Base-by-base conservation (phyloP, 75 land plant genomes). In the Adiantum capillusveneris region DNA sequence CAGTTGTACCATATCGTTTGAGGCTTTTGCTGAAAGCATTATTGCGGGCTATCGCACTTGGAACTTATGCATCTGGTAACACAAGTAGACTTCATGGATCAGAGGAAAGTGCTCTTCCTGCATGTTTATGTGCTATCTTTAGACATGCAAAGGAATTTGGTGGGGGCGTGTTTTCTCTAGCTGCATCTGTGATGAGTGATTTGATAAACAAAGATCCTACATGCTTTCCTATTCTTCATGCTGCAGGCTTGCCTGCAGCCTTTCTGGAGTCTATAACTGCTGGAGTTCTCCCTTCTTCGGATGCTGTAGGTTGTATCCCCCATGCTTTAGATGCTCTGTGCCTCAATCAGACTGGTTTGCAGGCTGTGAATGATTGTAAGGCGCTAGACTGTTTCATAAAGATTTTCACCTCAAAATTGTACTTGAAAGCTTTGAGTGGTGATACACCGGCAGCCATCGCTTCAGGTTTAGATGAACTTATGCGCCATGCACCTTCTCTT, bases 131-230 rank as follows among this genome's bases (percentile, higher is more conserved):
- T 36, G 61, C 63, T 20, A 86, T 95, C 29, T 95, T 95, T 56
- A 75, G 66, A 59, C 79, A 82, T 63, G 86, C 86, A 19, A 86
- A 82, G 60, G 84, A 88, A 37, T 95, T 95, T 82, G 99, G 99
- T 48, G 99, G 99, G 44, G 99, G 88, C 25, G 86, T 95, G 1
- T 95, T 84, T 68, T 79, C 92, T 25, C 75, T 84, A 62, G 99
- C 99, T 52, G 99, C 88, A 25, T 86, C 85, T 57, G 88, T 90
- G 7, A 89, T 95, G 96, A 84, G 91, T 69, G 99, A 95, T 75
- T 68, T 95, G 7, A 89, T 95, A 57, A 97, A 95, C 66, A 90
- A 86, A 50, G 99, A 95, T 70, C 99, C 99, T 34, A 90, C 96
- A 7, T 90, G 88, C 67, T 95, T 78, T 68, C 60, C 91, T 50